A percentile compares a stretch with the other conserved stretches of the same genome.
phyloP scores from a whole-genome alignment of 1,139 yeast genomes.

The Spathaspora sp. region DNA sequence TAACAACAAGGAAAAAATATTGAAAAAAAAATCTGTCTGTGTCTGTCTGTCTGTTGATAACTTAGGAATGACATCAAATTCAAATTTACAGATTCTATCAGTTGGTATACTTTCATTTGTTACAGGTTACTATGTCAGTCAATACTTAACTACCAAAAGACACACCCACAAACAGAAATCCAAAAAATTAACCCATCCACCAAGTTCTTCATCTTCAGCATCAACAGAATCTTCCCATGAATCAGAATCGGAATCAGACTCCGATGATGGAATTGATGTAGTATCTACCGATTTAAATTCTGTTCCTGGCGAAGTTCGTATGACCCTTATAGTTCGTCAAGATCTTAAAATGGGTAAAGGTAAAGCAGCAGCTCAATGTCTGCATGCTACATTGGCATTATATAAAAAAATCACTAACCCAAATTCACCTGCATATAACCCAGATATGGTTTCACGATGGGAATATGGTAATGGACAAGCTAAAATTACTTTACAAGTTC shows the following conservation, averaged over 20 bases:
- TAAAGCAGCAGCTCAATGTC: conserved; percentile 95
- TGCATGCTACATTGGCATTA: conserved; percentile 94
- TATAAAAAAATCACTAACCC: conserved; percentile 67
- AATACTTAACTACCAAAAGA: conserved; percentile 8
- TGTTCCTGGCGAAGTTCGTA: conserved; percentile 75
- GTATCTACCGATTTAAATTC: conserved; percentile 59
- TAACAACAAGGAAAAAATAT: neutral
- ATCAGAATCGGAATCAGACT: conserved; percentile 17
- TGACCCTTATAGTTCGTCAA: conserved; percentile 86
- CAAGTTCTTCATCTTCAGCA: conserved; percentile 6
- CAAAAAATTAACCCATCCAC: neutral
- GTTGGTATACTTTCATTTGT: conserved; percentile 24
- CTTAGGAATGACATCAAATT: conserved; percentile 7
- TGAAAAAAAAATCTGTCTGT: neutral
- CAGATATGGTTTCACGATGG: conserved; percentile 73
- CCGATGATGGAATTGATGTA: conserved; percentile 52
- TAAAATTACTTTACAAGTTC: conserved; percentile 85
- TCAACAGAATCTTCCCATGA: conserved; percentile 10
- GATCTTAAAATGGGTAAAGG: conserved; percentile 94
- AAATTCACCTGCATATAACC: conserved; percentile 55
- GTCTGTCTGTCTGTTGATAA: neutral
- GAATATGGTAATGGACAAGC: conserved; percentile 80
- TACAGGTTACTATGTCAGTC: conserved; percentile 26
- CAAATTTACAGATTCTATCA: conserved; percentile 17
- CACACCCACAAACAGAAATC: conserved; percentile 1